Evolutionary conservation across 306 rosid species (phyloP).

Genomic region (Quercus robur): DNA sequence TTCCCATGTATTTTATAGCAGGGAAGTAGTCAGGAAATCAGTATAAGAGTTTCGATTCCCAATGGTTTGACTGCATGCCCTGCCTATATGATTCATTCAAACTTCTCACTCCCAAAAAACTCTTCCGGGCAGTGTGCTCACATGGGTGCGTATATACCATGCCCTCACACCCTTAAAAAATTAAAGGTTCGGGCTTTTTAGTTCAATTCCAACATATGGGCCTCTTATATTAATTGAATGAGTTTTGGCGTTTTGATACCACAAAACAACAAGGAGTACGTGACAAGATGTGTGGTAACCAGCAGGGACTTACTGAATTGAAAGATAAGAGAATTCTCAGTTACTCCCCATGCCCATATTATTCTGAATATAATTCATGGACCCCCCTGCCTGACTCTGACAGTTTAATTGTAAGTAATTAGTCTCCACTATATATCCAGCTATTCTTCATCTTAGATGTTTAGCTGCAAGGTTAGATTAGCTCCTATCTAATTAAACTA

Average conservation of each 20-base stretch:
- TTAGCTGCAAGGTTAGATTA: background rate
- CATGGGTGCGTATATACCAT: slow-evolving; percentile 27
- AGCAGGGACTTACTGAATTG: slow-evolving; percentile 11
- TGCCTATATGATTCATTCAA: slow-evolving; percentile 10
- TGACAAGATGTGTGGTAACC: slow-evolving; percentile 37
- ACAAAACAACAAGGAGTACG: slow-evolving; percentile 36
- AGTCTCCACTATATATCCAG: background rate
- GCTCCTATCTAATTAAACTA: too few relatives aligned
- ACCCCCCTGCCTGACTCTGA: slow-evolving; percentile 23
- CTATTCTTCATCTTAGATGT: background rate
- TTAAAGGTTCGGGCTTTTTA: background rate
- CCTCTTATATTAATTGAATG: slow-evolving; percentile 26
- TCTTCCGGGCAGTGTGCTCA: slow-evolving; percentile 67
- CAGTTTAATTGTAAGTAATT: background rate
- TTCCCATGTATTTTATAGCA: slow-evolving; percentile 30
- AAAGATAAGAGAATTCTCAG: background rate
- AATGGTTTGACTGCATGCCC: slow-evolving; percentile 45
- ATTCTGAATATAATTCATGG: slow-evolving; percentile 28
- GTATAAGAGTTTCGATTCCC: slow-evolving; percentile 45
- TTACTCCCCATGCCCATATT: slow-evolving; percentile 25
- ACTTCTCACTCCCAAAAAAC: slow-evolving; percentile 36
- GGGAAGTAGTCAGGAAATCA: background rate
- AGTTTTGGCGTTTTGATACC: slow-evolving; percentile 19
- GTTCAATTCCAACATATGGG: slow-evolving; percentile 33
- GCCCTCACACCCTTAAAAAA: background rate